These are phyloP conservation scores for Podila verticillata DNA, from an alignment of 192 early-diverging fungal species.

Conservation along the genomic window DNA sequence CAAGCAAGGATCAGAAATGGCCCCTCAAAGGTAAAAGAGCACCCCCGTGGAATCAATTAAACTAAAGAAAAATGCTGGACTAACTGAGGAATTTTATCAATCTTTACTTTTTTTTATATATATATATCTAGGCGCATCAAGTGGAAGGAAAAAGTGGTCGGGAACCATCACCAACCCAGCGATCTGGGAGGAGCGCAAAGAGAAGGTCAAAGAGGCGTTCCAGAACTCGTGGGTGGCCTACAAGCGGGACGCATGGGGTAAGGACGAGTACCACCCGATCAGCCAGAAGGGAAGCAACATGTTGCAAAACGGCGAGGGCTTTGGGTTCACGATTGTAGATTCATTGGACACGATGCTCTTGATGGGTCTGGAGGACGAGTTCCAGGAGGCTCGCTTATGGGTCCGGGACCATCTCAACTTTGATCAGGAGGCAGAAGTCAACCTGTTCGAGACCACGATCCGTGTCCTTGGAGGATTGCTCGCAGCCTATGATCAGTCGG, in stretches of 20 bases:
- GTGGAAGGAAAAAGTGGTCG: neutral
- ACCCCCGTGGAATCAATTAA: neutral
- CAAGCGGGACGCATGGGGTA: slow-evolving; percentile 79
- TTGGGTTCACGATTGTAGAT: slow-evolving; percentile 87
- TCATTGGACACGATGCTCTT: slow-evolving; percentile 85
- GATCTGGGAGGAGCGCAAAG: slow-evolving; percentile 61
- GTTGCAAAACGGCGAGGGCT: slow-evolving; percentile 61
- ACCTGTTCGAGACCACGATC: slow-evolving; percentile 90
- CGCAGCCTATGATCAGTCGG: slow-evolving; percentile 81
- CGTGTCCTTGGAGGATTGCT: slow-evolving; percentile 87
- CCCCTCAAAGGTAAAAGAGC: neutral
- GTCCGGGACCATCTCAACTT: slow-evolving; percentile 69
- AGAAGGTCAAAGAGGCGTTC: slow-evolving; percentile 73
- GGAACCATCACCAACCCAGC: neutral
- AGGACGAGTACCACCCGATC: slow-evolving; percentile 86
- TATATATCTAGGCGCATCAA: neutral
- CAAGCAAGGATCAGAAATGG: neutral
- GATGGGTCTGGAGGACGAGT: slow-evolving; percentile 82
- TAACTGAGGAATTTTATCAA: no score
- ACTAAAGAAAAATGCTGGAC: neutral
- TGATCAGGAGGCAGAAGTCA: slow-evolving; percentile 72
- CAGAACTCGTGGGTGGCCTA: slow-evolving; percentile 87
- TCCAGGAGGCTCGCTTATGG: slow-evolving; percentile 72
- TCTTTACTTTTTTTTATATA: no score
- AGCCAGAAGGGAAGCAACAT: slow-evolving; percentile 73